Conservation (phyloP, 164 flowering plant species). For the Akebia trifoliata region DNA sequence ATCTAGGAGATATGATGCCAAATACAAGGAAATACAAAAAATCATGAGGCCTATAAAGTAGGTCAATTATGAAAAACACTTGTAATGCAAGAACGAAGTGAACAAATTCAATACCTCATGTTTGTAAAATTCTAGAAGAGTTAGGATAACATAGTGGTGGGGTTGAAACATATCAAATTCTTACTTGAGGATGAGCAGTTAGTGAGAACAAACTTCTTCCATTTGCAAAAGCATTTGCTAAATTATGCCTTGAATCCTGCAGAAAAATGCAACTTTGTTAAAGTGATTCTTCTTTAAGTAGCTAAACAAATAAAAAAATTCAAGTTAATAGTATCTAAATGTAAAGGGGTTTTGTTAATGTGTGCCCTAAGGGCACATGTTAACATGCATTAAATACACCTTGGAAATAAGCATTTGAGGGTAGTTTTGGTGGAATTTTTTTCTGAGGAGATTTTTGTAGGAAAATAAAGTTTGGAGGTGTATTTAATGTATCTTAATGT, state of each 20-base stretch:
- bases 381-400: too few relatives aligned
- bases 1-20: background rate
- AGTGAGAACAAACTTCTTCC: constrained; percentile 39
- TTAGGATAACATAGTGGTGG: too few relatives aligned
- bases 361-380: too few relatives aligned
- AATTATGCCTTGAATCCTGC: constrained; percentile 78
- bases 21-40: background rate
- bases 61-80: background rate
- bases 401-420: too few relatives aligned
- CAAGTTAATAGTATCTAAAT: too few relatives aligned
- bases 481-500: too few relatives aligned
- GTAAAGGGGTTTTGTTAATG: too few relatives aligned
- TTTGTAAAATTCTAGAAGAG: constrained; percentile 68
- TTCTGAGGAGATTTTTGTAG: too few relatives aligned
- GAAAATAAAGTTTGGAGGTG: too few relatives aligned
- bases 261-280: background rate
- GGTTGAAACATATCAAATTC: constrained; percentile 7
- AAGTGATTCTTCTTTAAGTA: background rate
- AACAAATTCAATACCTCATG: constrained; percentile 54
- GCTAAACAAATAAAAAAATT: background rate
- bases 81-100: background rate
- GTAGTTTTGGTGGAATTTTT: too few relatives aligned
- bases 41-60: background rate
- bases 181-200: constrained; percentile 75
- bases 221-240: constrained; percentile 69